Percentiles rank a stretch among this genome's conserved stretches.
Evolutionary conservation across 2,329 filamentous ascomycete genomes (phyloP).

Genomic region (Fusarium irregulare): DNA sequence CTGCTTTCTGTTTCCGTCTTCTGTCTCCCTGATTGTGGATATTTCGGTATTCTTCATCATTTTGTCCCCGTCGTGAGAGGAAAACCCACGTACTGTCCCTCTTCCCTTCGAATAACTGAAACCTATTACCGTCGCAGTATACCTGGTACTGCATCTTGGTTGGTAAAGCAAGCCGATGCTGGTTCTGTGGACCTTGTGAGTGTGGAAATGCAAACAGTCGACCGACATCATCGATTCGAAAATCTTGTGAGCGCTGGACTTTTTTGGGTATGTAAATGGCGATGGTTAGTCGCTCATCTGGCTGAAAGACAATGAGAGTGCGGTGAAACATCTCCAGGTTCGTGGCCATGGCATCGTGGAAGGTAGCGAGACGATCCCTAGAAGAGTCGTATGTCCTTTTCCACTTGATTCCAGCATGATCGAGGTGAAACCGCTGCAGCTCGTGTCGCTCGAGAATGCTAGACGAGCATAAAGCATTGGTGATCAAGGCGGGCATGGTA

Average conservation of each 20-base stretch:
- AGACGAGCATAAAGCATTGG: neutral
- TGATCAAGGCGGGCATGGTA: rapidly evolving
- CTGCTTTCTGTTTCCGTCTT: neutral
- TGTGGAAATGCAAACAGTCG: neutral
- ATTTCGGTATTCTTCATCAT: neutral
- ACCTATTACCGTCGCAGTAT: neutral
- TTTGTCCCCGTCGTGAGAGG: rapidly evolving
- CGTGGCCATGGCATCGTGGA: neutral
- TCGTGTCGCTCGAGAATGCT: neutral
- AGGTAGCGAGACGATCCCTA: neutral
- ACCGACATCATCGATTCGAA: neutral
- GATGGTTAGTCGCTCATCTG: neutral
- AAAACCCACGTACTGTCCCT: neutral
- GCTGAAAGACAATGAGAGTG: neutral
- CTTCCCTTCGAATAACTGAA: neutral
- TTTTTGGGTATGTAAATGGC: slow-evolving; percentile 6
- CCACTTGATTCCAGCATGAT: neutral
- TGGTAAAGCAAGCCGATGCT: neutral
- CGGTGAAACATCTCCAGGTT: neutral
- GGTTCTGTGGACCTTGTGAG: neutral
- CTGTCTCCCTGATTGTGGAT: neutral
- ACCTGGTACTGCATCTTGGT: slow-evolving; percentile 5
- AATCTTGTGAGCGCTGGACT: neutral
- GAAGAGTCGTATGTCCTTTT: neutral
- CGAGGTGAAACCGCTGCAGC: neutral